phyloP scores from a whole-genome alignment of 2,329 filamentous ascomycete species.

The Fusarium citri region DNA sequence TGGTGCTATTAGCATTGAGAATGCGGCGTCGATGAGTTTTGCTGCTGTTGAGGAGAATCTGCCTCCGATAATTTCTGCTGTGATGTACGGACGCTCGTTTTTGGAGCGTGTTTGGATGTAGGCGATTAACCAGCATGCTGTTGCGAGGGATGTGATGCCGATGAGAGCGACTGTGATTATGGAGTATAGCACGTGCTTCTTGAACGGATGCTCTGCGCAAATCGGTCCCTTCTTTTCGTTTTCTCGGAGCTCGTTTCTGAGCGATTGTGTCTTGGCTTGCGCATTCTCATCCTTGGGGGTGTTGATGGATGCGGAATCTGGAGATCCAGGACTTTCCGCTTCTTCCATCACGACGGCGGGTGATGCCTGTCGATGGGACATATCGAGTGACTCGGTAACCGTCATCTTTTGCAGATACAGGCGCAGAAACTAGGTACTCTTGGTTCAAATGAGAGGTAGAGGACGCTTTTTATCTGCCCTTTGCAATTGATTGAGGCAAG shows the following conservation, averaged over 20 bases:
- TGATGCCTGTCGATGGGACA: neutral
- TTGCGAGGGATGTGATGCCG: neutral
- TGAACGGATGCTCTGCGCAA: neutral
- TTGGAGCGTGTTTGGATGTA: constrained; percentile 2
- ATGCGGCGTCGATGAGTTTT: constrained; percentile 32
- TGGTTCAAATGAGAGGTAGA: neutral
- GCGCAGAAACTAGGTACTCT: neutral
- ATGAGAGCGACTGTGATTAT: constrained; percentile 6
- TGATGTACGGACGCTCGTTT: constrained; percentile 4
- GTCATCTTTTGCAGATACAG: neutral
- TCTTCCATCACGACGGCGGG: neutral
- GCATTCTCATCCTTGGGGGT: neutral
- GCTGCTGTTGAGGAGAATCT: constrained; percentile 16
- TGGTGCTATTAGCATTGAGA: constrained; percentile 29
- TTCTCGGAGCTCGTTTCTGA: neutral
- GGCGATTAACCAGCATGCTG: constrained; percentile 15
- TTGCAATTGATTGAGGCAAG: neutral
- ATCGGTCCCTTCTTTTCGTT: neutral
- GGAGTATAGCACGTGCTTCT: constrained; percentile 30
- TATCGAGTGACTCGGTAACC: neutral
- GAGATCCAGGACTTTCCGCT: neutral
- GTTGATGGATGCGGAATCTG: neutral
- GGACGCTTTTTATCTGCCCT: neutral
- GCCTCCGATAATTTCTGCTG: constrained; percentile 18
- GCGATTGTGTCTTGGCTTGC: neutral